Base-by-base conservation (phyloP, 179 eudicot species). In the Camellia oleifera region DNA sequence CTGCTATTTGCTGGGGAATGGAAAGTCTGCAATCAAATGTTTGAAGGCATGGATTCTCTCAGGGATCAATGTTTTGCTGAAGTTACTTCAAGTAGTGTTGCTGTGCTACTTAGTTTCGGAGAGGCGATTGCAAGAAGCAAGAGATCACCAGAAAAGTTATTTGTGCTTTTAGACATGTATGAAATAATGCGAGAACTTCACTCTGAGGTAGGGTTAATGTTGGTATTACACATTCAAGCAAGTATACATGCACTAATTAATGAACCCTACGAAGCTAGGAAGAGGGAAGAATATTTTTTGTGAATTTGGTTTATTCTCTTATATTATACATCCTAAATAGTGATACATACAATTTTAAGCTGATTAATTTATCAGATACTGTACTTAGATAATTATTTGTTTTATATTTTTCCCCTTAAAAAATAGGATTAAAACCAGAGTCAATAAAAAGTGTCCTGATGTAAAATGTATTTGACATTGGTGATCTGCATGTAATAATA, bases 131-230 rank as follows among this genome's bases (percentile, higher is more conserved):
- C 98, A 46, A 95, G 91, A 87, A 95, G 97, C 90, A 95, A 95
- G 87, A 90, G 98, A 84, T 95, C 98, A 69, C 98, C 98, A 14
- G 98, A 95, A 81, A 95, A 95, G 86, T 87, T 95, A 69, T 95
- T 95, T 86, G 98, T 93, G 82, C 91, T 95, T 72, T 88, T 95
- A 69, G 98, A 95, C 85, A 95, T 95, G 98, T 95, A 95, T 86
- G 98, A 93, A 88, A 93, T 95, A 69, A 95, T 95, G 98, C 92
- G 98, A 14, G 98, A 95, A 81, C 90, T 95, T 82, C 98, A 93
- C 80, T 83, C 94, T 8, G 98, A 95, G 98, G 98, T 95, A 88
- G 26, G 81, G 54, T 48, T 48, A 48, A 7, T 48, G 58, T 32
- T 32, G 40, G 40, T 32, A 32, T 56, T 72, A 63, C 44, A 45